Percentiles rank a stretch among this genome's conserved stretches.
phyloP scores from a whole-genome alignment of 345 rosid species.

The Aquilaria yunnanensis region DNA sequence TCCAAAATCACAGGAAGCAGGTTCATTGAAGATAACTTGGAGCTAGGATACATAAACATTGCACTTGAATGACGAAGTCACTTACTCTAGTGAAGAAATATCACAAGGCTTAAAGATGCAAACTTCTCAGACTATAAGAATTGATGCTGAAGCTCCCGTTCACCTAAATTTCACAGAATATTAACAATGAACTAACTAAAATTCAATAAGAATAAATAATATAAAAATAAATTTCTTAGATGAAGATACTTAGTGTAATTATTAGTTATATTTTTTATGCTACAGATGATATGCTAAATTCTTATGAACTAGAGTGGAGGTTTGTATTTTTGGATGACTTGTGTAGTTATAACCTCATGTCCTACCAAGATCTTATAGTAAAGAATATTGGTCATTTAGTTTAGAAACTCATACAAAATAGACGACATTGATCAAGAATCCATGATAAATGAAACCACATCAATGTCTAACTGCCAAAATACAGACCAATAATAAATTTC shows the following conservation, averaged over 20 bases:
- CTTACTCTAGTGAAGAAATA: slow-evolving; percentile 80
- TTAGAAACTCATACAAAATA: slow-evolving; percentile 18
- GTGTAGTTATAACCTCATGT: slow-evolving; percentile 25
- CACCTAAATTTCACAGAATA: neutral
- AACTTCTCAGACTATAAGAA: slow-evolving; percentile 9
- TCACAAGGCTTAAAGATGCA: slow-evolving; percentile 56
- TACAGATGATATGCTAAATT: slow-evolving; percentile 46
- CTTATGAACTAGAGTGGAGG: slow-evolving; percentile 43
- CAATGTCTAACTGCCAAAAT: slow-evolving; percentile 21
- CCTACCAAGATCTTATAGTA: slow-evolving; percentile 22
- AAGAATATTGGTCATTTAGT: slow-evolving; percentile 18
- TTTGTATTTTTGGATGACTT: slow-evolving; percentile 16
- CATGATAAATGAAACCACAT: slow-evolving; percentile 17
- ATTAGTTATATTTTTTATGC: slow-evolving; percentile 8
- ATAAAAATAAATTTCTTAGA: too few relatives aligned
- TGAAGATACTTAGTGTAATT: too few relatives aligned
- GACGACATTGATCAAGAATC: slow-evolving; percentile 12
- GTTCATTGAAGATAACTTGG: slow-evolving; percentile 22
- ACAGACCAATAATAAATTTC: slow-evolving; percentile 56
- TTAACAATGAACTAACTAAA: neutral
- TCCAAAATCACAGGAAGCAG: slow-evolving; percentile 42
- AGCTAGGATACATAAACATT: slow-evolving; percentile 28
- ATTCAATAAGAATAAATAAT: neutral
- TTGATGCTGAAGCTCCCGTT: slow-evolving; percentile 4
- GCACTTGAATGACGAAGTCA: slow-evolving; percentile 76